phyloP scores from a whole-genome alignment of 2,329 filamentous ascomycete genomes.

The Drechslerella dactyloides region DNA sequence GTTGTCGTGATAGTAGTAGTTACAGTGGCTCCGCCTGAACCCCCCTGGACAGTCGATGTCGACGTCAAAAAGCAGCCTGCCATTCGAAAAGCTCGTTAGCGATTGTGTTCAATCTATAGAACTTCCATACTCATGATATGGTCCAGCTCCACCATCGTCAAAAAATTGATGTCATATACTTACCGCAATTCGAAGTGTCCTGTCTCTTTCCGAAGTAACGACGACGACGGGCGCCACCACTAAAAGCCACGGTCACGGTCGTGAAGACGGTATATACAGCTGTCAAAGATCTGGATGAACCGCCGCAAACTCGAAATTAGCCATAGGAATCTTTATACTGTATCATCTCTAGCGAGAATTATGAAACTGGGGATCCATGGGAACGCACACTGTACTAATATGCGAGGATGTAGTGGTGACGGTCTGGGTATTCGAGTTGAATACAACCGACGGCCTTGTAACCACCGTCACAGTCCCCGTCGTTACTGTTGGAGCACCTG shows the following conservation, averaged over 20 bases:
- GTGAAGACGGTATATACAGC: background rate
- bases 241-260: background rate
- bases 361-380: no score
- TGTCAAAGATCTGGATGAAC: background rate
- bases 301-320: background rate
- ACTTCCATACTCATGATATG: no score
- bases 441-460: no score
- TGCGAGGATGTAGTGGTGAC: no score
- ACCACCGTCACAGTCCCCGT: background rate
- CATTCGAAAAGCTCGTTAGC: background rate
- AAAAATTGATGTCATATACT: no score
- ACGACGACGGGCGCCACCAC: background rate
- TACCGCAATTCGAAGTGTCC: background rate
- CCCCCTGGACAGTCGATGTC: background rate
- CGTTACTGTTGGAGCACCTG: background rate
- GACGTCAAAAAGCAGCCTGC: conserved; percentile 27
- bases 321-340: no score
- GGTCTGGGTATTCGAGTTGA: no score
- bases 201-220: background rate
- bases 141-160: no score
- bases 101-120: no score
- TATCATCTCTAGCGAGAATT: no score
- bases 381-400: background rate
- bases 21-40: conserved; percentile 10
- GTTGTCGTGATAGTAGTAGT: conserved; percentile 7